These are phyloP conservation scores for Eucalyptus guilfoylei DNA, from an alignment of 345 rosid genomes.

Conservation along the genomic window DNA sequence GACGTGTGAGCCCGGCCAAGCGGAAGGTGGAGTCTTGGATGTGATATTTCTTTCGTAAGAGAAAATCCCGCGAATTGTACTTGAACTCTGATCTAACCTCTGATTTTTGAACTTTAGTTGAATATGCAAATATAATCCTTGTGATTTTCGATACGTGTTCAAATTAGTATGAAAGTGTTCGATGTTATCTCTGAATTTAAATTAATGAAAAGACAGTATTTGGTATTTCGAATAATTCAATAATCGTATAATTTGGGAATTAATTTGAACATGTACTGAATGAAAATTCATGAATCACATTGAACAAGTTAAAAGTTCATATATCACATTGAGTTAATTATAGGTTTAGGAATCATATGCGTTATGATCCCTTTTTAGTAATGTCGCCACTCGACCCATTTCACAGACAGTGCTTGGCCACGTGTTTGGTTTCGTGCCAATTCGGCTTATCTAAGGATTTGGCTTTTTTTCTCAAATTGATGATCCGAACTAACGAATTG, in stretches of 20 bases:
- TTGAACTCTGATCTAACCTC: too few relatives aligned
- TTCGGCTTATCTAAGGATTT: accelerated
- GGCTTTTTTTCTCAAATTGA: background rate
- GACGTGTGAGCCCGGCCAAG: background rate
- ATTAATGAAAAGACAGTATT: too few relatives aligned
- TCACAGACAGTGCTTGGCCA: too few relatives aligned
- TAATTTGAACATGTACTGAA: accelerated
- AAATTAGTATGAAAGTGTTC: too few relatives aligned
- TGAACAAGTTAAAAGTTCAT: accelerated
- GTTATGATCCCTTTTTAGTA: background rate
- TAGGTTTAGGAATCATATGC: too few relatives aligned
- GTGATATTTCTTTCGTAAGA: background rate
- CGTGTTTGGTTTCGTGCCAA: background rate
- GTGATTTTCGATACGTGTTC: too few relatives aligned
- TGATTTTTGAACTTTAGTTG: too few relatives aligned
- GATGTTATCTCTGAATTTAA: too few relatives aligned
- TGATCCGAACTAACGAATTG: background rate
- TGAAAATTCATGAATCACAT: accelerated
- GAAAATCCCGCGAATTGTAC: background rate
- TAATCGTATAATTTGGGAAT: accelerated
- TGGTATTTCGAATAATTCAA: accelerated
- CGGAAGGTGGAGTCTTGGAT: background rate
- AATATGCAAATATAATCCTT: too few relatives aligned
- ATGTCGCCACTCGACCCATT: background rate
- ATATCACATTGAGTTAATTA: too few relatives aligned